Percentiles rank a stretch among this genome's conserved stretches.
Conservation (phyloP, 306 rosid species). For the Begonia loranthoides region DNA sequence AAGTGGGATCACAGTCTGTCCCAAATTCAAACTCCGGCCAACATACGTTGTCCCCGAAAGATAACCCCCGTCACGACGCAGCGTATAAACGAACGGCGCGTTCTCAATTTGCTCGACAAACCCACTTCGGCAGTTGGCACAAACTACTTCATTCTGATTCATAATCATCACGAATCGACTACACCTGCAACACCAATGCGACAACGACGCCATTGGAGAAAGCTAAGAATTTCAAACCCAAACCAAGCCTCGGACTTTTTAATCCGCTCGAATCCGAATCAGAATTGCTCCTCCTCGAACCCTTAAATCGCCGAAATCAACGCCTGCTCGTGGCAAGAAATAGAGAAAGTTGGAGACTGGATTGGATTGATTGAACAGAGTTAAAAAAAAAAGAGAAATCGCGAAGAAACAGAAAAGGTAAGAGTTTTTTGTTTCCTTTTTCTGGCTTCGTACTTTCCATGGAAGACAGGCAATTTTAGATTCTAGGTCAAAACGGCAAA, state of each 20-base stretch:
- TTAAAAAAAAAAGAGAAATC: too few relatives aligned
- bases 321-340: too few relatives aligned
- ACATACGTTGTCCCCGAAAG: conserved; percentile 46
- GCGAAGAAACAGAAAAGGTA: neutral
- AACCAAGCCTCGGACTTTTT: neutral
- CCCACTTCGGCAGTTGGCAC: conserved; percentile 56
- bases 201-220: conserved; percentile 31
- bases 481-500: conserved; percentile 24
- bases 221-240: conserved; percentile 13
- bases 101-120: conserved; percentile 46
- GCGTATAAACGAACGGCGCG: conserved; percentile 18
- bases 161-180: conserved; percentile 34
- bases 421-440: too few relatives aligned
- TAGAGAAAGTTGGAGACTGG: too few relatives aligned
- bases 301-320: too few relatives aligned
- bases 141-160: conserved; percentile 22
- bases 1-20: conserved; percentile 22
- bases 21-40: conserved; percentile 36
- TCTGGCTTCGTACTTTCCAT: too few relatives aligned
- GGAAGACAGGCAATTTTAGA: neutral
- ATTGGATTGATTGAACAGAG: neutral
- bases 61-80: conserved; percentile 29
- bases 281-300: too few relatives aligned
- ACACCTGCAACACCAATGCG: conserved; percentile 78
- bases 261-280: neutral